A percentile compares a stretch with the other conserved stretches of the same genome.
These are phyloP conservation scores for Russula ochroleuca DNA, from an alignment of 768 basidiomycete genomes.

Conservation along the genomic window DNA sequence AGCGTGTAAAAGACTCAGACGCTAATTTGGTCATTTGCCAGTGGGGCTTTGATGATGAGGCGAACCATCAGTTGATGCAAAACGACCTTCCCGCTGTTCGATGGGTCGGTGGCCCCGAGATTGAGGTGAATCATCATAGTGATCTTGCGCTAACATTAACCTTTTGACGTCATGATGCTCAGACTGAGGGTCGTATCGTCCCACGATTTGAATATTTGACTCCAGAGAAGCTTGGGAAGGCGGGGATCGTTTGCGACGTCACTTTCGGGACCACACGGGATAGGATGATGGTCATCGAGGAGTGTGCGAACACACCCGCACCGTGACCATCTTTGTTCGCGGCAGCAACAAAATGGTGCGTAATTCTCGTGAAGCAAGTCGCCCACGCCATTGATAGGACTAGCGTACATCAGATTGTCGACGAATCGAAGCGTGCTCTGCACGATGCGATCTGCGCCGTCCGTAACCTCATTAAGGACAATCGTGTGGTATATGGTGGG, in stretches of 20 bases:
- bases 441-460: constrained; percentile 98
- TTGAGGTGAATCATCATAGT: constrained; percentile 62
- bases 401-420: constrained; percentile 70
- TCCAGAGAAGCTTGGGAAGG: constrained; percentile 84
- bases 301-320: constrained; percentile 94
- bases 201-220: constrained; percentile 97
- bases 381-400: neutral
- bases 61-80: constrained; percentile 96
- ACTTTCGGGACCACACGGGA: constrained; percentile 97
- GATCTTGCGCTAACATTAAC: neutral
- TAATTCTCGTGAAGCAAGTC: constrained; percentile 9
- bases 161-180: constrained; percentile 8
- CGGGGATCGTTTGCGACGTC: constrained; percentile 90
- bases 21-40: constrained; percentile 99
- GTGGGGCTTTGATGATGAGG: constrained; percentile 99
- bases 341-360: constrained; percentile 98
- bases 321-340: constrained; percentile 95
- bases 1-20: constrained; percentile 90
- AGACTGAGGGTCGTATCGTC: constrained; percentile 98
- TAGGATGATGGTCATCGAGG: constrained; percentile 99
- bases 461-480: constrained; percentile 90
- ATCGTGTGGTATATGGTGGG: constrained; percentile 98
- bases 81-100: constrained; percentile 95
- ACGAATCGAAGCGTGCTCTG: constrained; percentile 95
- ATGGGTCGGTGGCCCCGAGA: constrained; percentile 99